Base-by-base conservation (phyloP, 306 rosid genomes). In the Medicago lupulina region DNA sequence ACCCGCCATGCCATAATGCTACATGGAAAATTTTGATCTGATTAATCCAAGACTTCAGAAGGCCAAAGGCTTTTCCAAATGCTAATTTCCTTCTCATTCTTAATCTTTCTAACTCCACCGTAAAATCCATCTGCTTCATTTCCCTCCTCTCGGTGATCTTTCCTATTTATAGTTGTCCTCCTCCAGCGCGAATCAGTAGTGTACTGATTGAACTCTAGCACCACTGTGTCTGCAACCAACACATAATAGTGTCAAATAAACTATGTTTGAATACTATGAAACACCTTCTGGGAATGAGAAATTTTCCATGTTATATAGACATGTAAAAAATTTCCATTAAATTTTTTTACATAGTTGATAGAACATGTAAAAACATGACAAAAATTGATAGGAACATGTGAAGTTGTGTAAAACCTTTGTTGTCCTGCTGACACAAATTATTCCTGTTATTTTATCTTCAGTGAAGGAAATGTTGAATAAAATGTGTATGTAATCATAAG, bases 151-250 rank as follows among this genome's bases (percentile, higher is more conserved):
- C 93, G 60, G 46, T 95, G 97, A 69, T 91, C 87, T 83, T 83
- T 87, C 83, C 98, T 77, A 67, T 81, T 70, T 44, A 95, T 31
- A 7, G 62, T 71, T 23, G 97, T 64, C 18, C 17, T 91, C 65
- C 97, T 89, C 98, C 98, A 95, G 36, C 96, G 84, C 0, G 98
- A 95, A 53, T 88, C 97, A 1, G 61, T 75, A 36, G 89, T 84
- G 83, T 95, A 95, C 86, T 95, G 98, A 63, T 89, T 92, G 93
- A 95, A 95, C 86, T 95, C 93, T 74, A 92, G 83, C 80, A 92
- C 97, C 80, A 95, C 88, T 4, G 83, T 88, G 79, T 90, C 97
- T 95, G 89, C 77, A 70, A 34, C 19, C 70, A 55, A 75, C 21
- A 38, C 41, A 81, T 69, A 65, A 69, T 46, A 77, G 21, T 31